Conservation (phyloP, 345 rosid genomes). For the Excoecaria cochinchinensis region DNA sequence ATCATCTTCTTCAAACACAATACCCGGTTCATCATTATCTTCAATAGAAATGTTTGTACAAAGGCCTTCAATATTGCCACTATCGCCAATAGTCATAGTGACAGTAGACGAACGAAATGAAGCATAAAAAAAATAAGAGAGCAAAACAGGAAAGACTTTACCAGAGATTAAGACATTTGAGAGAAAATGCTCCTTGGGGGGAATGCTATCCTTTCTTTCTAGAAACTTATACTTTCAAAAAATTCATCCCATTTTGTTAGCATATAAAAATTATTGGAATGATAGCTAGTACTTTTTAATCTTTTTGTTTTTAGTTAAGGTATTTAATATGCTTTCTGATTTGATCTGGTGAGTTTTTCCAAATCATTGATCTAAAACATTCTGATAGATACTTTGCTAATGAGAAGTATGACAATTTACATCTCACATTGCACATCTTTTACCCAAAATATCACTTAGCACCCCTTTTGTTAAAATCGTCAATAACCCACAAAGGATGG, state of each 20-base stretch:
- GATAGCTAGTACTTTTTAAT: background rate
- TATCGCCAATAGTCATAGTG: too few relatives aligned
- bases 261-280: background rate
- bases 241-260: background rate
- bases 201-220: background rate
- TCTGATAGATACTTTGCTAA: background rate
- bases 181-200: too few relatives aligned
- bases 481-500: slow-evolving; percentile 73
- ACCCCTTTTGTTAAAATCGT: slow-evolving; percentile 71
- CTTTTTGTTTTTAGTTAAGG: background rate
- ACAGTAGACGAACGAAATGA: too few relatives aligned
- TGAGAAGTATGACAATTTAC: background rate
- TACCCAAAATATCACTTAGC: slow-evolving; percentile 41
- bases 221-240: background rate
- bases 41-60: too few relatives aligned
- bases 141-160: too few relatives aligned
- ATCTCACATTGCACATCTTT: background rate
- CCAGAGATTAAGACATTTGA: too few relatives aligned
- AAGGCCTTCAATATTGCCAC: too few relatives aligned
- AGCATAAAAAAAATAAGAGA: too few relatives aligned
- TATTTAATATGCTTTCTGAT: background rate
- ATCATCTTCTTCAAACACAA: too few relatives aligned
- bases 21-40: too few relatives aligned
- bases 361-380: background rate
- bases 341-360: background rate